These are phyloP conservation scores for Capsicum rhomboideum DNA, from an alignment of 257 asterid species.

Conservation along the genomic window DNA sequence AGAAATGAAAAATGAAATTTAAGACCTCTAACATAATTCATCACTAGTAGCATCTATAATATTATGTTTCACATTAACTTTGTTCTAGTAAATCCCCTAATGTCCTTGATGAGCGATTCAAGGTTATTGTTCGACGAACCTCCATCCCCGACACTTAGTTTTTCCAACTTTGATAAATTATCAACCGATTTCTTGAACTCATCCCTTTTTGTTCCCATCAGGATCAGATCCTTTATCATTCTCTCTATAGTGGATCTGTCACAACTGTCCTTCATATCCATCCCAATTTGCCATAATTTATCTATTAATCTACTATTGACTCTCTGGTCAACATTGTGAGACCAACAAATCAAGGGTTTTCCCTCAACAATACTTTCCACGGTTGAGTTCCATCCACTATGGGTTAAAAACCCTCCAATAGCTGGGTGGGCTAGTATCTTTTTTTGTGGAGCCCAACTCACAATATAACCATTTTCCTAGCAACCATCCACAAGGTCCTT, in stretches of 20 bases:
- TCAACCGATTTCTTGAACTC: constrained; percentile 25
- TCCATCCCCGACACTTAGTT: constrained; percentile 19
- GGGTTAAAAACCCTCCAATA: constrained; percentile 22
- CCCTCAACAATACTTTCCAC: constrained; percentile 28
- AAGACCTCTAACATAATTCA: not conserved
- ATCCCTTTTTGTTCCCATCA: constrained; percentile 29
- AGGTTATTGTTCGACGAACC: constrained; percentile 31
- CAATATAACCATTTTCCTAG: constrained; percentile 12
- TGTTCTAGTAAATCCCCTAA: not conserved
- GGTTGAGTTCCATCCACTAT: constrained; percentile 25
- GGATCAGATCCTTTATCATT: constrained; percentile 32
- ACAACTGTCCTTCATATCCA: constrained; percentile 50
- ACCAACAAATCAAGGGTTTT: constrained; percentile 27
- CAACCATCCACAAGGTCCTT: not conserved
- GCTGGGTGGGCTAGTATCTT: constrained; percentile 16
- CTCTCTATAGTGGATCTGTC: constrained; percentile 28
- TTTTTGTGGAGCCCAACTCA: constrained; percentile 23
- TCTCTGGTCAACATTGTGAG: constrained; percentile 28
- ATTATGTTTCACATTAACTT: not conserved
- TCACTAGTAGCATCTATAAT: not conserved
- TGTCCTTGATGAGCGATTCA: constrained; percentile 8
- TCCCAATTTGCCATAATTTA: constrained; percentile 45
- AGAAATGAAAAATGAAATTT: no score
- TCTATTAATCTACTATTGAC: constrained; percentile 43
- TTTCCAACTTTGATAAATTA: constrained; percentile 19